Conservation (phyloP, 2,329 filamentous ascomycete species). For the Paraphoma chrysanthemicola region DNA sequence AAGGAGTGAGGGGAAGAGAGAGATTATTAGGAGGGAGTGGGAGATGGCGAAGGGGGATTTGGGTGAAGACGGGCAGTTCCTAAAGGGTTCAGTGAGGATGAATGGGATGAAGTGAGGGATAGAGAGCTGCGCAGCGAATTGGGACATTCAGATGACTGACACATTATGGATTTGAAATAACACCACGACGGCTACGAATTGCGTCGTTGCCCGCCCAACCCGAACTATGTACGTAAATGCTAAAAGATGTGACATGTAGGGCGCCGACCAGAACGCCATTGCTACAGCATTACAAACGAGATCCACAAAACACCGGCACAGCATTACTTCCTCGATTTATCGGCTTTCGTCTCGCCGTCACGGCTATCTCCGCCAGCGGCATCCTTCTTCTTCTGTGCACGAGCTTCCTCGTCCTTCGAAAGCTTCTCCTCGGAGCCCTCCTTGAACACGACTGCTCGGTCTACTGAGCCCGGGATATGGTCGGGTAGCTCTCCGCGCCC, state of each 20-base stretch:
- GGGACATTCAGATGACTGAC: neutral
- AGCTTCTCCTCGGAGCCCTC: conserved; percentile 36
- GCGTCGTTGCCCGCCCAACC: no score
- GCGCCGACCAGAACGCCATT: no score
- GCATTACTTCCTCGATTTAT: neutral
- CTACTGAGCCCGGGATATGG: conserved; percentile 53
- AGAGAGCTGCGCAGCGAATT: neutral
- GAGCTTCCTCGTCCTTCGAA: conserved; percentile 39
- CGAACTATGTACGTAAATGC: no score
- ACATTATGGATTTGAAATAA: no score
- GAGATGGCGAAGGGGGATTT: conserved; percentile 13
- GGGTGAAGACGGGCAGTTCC: conserved; percentile 20
- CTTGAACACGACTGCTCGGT: conserved; percentile 59
- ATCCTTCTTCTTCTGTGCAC: conserved; percentile 28
- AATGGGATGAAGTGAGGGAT: neutral
- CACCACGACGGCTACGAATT: no score
- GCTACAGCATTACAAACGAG: neutral
- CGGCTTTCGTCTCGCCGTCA: neutral
- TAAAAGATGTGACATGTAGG: no score
- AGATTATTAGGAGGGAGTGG: conserved; percentile 21
- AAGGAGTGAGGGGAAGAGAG: conserved; percentile 14
- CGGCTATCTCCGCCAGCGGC: conserved; percentile 23
- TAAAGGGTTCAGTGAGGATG: neutral
- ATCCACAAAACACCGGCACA: neutral
- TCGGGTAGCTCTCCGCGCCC: conserved; percentile 78